These are phyloP conservation scores for Amylostereum areolatum DNA, from an alignment of 1,284 basidiomycete genomes.

Conservation along the genomic window DNA sequence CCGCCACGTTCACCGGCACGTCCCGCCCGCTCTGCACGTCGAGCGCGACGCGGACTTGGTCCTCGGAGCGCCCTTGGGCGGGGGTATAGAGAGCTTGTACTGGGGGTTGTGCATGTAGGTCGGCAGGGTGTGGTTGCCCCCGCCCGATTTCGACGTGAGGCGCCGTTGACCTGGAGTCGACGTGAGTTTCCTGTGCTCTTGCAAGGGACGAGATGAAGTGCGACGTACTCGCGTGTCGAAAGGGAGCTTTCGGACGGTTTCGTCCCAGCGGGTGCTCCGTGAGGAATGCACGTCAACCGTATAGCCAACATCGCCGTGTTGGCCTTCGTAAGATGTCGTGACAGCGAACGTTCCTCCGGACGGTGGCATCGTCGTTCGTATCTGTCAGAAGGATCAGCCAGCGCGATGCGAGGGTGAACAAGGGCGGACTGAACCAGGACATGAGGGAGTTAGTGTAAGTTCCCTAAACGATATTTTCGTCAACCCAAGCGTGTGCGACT, in stretches of 20 bases:
- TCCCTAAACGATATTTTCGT: slow-evolving; percentile 36
- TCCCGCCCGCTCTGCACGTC: slow-evolving; percentile 55
- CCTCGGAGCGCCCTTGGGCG: slow-evolving; percentile 17
- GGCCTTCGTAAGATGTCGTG: slow-evolving; percentile 63
- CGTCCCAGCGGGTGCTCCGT: slow-evolving; percentile 43
- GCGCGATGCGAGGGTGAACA: neutral
- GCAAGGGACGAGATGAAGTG: neutral
- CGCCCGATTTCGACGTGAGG: slow-evolving; percentile 65
- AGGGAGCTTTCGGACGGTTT: slow-evolving; percentile 28
- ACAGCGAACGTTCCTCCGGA: slow-evolving; percentile 42
- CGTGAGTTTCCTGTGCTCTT: slow-evolving; percentile 9
- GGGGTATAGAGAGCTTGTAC: slow-evolving; percentile 60
- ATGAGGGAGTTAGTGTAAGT: slow-evolving; percentile 76
- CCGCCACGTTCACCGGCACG: slow-evolving; percentile 69
- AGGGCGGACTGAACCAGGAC: slow-evolving; percentile 51
- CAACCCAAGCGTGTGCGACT: neutral
- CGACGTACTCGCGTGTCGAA: slow-evolving; percentile 38
- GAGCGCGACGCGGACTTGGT: slow-evolving; percentile 41
- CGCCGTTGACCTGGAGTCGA: slow-evolving; percentile 46
- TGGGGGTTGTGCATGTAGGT: slow-evolving; percentile 91
- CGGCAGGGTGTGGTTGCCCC: slow-evolving; percentile 76
- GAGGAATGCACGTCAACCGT: slow-evolving; percentile 55
- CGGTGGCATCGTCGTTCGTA: slow-evolving; percentile 28
- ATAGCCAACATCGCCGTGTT: slow-evolving; percentile 54
- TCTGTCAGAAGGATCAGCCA: slow-evolving; percentile 16